phyloP scores from a whole-genome alignment of 768 basidiomycete genomes.

The Dendrothele bispora region DNA sequence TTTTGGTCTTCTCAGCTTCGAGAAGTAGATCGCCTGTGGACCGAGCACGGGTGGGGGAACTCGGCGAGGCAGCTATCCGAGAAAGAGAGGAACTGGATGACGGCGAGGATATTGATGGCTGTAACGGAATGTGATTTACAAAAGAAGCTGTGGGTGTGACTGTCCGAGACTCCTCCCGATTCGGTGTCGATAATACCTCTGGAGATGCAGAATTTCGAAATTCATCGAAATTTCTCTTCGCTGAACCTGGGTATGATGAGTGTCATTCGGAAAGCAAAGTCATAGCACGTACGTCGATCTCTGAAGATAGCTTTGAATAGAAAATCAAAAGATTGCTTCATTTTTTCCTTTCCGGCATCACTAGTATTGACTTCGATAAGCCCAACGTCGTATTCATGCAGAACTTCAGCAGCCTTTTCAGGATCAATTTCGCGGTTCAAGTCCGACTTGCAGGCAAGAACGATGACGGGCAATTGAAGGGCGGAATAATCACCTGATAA shows the following conservation, averaged over 20 bases:
- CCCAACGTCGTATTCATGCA: conserved; percentile 69
- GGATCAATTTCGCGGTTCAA: conserved; percentile 60
- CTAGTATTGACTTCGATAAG: conserved; percentile 67
- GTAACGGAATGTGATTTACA: conserved; percentile 29
- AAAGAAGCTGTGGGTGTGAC: conserved; percentile 54
- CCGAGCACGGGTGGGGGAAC: conserved; percentile 52
- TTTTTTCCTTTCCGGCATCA: conserved; percentile 65
- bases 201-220: conserved; percentile 77
- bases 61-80: conserved; percentile 35
- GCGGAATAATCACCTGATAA: conserved; percentile 55
- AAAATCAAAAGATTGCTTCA: conserved; percentile 73
- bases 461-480: conserved; percentile 63
- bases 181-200: conserved; percentile 50
- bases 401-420: conserved; percentile 44
- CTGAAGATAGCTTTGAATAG: conserved; percentile 66
- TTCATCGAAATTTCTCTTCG: conserved; percentile 34
- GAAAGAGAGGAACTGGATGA: conserved; percentile 32
- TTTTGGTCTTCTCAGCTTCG: conserved; percentile 38
- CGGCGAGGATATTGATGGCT: conserved; percentile 25
- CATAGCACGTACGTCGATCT: conserved; percentile 40
- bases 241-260: not conserved
- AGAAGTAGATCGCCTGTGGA: conserved; percentile 53
- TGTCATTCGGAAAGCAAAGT: not conserved
- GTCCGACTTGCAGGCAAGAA: conserved; percentile 89
- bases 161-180: conserved; percentile 45